Conservation (phyloP, 768 basidiomycete species). For the Termitomyces heimii region DNA sequence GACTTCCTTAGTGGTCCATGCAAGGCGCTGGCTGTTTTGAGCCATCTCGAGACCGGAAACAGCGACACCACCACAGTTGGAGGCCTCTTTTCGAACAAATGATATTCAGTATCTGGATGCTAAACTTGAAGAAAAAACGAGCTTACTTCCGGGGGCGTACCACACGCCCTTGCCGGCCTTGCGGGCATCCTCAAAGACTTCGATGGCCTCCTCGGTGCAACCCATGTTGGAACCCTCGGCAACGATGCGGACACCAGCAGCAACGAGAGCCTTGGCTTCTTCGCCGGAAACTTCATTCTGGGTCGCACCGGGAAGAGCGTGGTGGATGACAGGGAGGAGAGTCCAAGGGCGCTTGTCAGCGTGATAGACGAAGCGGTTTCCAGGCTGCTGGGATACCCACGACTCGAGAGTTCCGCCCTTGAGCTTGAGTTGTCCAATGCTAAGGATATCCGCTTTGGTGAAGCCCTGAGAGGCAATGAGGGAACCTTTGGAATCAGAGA, state of each 20-base stretch:
- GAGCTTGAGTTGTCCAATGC: slow-evolving; percentile 49
- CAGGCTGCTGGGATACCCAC: slow-evolving; percentile 21
- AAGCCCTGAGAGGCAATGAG: slow-evolving; percentile 55
- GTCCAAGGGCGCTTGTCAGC: slow-evolving; percentile 64
- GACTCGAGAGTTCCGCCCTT: slow-evolving; percentile 42
- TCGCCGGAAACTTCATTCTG: slow-evolving; percentile 66
- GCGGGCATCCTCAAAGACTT: slow-evolving; percentile 62
- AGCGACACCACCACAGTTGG: slow-evolving; percentile 72
- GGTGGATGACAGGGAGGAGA: slow-evolving; percentile 53
- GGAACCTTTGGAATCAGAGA: slow-evolving; percentile 72
- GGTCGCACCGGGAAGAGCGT: slow-evolving; percentile 66
- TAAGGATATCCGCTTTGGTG: slow-evolving; percentile 47
- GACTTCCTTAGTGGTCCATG: slow-evolving; percentile 59
- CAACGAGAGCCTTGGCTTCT: slow-evolving; percentile 65
- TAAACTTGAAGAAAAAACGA: neutral
- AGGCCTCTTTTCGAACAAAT: slow-evolving; percentile 31
- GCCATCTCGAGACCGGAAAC: slow-evolving; percentile 79
- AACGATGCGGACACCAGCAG: slow-evolving; percentile 63
- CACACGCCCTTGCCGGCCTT: slow-evolving; percentile 46
- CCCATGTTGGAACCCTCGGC: slow-evolving; percentile 81
- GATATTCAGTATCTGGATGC: neutral
- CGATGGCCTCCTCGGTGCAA: slow-evolving; percentile 66
- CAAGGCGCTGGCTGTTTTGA: slow-evolving; percentile 64
- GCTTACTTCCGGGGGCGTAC: slow-evolving; percentile 71
- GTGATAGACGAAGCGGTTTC: slow-evolving; percentile 41